Base-by-base conservation (phyloP, 768 basidiomycete genomes). In the Strobilomyces confusus region DNA sequence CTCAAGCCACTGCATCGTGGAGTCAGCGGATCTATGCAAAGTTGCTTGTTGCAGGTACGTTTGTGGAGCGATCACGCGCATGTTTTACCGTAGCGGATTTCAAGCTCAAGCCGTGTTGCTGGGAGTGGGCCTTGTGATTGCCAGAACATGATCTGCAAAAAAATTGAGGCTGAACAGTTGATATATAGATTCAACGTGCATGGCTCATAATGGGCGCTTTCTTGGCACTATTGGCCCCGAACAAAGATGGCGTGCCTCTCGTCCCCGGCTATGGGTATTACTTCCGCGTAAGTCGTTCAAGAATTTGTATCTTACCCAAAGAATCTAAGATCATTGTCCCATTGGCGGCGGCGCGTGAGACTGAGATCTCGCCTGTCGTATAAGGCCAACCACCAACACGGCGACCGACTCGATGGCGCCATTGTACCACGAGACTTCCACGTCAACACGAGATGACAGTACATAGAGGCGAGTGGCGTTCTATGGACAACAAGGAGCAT, bases 381-480 rank as follows among this genome's bases (percentile, higher is more conserved):
- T 26, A 52, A 30, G 34, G 57, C 26, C 56, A 33, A 42, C 23
- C 42, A 37, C 54, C 53, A 53, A 51, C 63, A 62, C 40, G 44
- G 58, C 41, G 57, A 59, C 46, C 32, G 37, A 22, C 34, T 34
- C 49, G 43, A 55, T 48, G 44, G 38, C 44, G 37, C 15, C 5
- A 26, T n/a, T 34, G 41, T 51, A 45, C 32, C 49, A 52, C 52
- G 43, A 48, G 25, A 44, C 30, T 44, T 63, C 48, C 44, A 58
- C 64, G 55, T 52, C 52, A 32, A 44, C 42, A 56, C 40, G 57
- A 55, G 48, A 51, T 55, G 50, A 33, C 44, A 41, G 32, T 53
- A n/a, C n/a, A n/a, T n/a, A 52, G 49, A 63, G 58, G 55, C 54
- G 61, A 66, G 64, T 54, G 61, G 58, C 52, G 55, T 47, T 51